Evolutionary conservation across 2,329 filamentous ascomycete species (phyloP).

Genomic region (Setomelanomma holmii): DNA sequence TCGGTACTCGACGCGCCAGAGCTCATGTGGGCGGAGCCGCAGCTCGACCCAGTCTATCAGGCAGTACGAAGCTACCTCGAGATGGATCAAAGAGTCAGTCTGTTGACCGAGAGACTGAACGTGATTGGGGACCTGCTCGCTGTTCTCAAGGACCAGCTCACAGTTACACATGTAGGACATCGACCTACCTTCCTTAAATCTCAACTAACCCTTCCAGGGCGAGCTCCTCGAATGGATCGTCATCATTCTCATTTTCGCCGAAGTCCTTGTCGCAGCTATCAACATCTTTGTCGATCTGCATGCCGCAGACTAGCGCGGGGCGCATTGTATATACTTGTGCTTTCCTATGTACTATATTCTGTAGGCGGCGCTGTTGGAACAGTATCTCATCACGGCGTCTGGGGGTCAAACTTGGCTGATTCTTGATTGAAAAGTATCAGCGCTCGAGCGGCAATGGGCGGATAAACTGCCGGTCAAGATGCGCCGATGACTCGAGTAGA

Average conservation of each 20-base stretch:
- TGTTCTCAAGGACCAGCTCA: conserved; percentile 93
- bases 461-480: neutral
- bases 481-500: neutral
- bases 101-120: conserved; percentile 87
- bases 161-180: conserved; percentile 68
- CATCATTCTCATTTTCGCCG: conserved; percentile 92
- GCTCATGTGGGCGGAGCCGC: conserved; percentile 97
- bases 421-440: neutral
- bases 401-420: neutral
- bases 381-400: conserved; percentile 6
- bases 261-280: conserved; percentile 89
- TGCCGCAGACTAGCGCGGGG: conserved; percentile 62
- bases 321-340: conserved; percentile 23
- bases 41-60: conserved; percentile 94
- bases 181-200: too few species aligned
- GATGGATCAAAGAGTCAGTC: conserved; percentile 92
- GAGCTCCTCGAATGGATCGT: conserved; percentile 68
- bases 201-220: conserved; percentile 38
- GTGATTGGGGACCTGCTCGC: conserved; percentile 94
- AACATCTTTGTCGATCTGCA: conserved; percentile 97
- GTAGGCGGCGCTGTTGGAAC: conserved; percentile 1
- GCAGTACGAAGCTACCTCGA: conserved; percentile 94
- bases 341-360: conserved; percentile 26
- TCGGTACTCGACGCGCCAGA: conserved; percentile 96
- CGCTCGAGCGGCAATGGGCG: neutral